Evolutionary conservation across 2,329 filamentous ascomycete species (phyloP).

Genomic region (Rachicladosporium sp.): DNA sequence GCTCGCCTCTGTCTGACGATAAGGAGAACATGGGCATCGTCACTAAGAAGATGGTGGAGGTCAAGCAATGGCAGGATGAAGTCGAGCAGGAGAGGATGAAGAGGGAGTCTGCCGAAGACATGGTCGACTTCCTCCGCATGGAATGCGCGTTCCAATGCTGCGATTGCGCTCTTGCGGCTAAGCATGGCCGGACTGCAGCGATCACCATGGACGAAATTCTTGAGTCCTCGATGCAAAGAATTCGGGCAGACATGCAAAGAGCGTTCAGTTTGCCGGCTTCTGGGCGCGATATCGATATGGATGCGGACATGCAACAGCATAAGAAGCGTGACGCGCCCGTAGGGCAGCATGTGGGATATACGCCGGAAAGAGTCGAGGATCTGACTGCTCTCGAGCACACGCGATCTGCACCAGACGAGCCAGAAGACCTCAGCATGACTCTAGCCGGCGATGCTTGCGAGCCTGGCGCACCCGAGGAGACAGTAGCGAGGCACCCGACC

Average conservation of each 20-base stretch:
- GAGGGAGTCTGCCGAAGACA: constrained; percentile 57
- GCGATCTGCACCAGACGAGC: constrained; percentile 8
- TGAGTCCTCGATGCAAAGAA: constrained; percentile 14
- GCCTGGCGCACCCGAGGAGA: neutral
- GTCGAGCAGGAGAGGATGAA: constrained; percentile 43
- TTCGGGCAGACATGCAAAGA: constrained; percentile 33
- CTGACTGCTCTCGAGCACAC: constrained; percentile 9
- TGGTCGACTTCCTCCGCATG: constrained; percentile 62
- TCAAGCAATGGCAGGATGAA: constrained; percentile 38
- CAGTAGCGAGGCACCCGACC: neutral
- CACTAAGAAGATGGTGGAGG: constrained; percentile 33
- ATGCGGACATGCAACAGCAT: neutral
- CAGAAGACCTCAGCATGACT: constrained; percentile 16
- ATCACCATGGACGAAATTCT: constrained; percentile 16
- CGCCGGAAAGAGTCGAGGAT: constrained; percentile 4
- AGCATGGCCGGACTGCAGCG: constrained; percentile 2
- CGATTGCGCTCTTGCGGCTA: constrained; percentile 30
- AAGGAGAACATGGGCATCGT: constrained; percentile 32
- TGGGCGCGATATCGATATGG: constrained; percentile 36
- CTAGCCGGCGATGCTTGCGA: constrained; percentile 9
- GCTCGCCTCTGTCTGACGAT: constrained; percentile 35
- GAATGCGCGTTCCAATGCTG: constrained; percentile 61
- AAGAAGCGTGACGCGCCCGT: neutral
- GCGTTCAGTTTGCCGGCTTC: constrained; percentile 52
- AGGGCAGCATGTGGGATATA: neutral